Base-by-base conservation (phyloP, 2,329 filamentous ascomycete species). In the Monosporascus sp. region DNA sequence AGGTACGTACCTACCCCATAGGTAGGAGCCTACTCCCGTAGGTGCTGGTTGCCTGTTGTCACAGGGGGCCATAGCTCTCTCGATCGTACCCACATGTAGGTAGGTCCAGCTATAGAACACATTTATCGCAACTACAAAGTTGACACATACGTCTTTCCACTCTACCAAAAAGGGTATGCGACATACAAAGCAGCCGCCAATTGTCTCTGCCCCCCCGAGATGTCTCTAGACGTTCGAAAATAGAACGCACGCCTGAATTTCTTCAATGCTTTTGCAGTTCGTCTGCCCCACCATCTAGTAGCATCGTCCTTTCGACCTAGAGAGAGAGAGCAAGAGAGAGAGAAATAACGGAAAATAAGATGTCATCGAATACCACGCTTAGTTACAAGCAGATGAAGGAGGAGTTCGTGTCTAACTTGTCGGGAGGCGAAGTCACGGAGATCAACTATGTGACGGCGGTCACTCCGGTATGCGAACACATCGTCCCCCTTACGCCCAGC, bases 301-400 rank as follows among this genome's bases (percentile, higher is more conserved):
- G 11, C 31, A 35, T 35, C 31, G 31, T 35, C 11, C 14, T 35
- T 31, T 31, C 27, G 9, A 11, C 27, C 27, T 5, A 11, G 3
- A 5, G 9, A 14, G 27, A 11, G 9, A 31, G 3, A 31, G 27
- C 5, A 4, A 35, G 11, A 44, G 11, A 15, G 20, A 44, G 20
- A 5, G 20, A 20, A 11, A 44, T 11, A 44, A n/a, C 35, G 17
- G 37, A 35, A n/a, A n/a, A 43, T 41, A 58, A 56, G 31, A 66
- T 66, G 63, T 60, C 54, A 56, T 60, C 69, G 59, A 69, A 68
- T 55, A 70, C 66, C 63, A 68, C 74, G n/a, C 41, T 22, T 47
- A 86, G 80, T 72, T 96, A 97, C 77, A 99, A 97, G 74, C 83
- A 88, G 65, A 80, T 88, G 61, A 99, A 99, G 75, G 92, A 96